Evolutionary conservation across 2,329 filamentous ascomycete species (phyloP), one percentile per base, ranked within the genome.

Genomic region (Penicillium fuscoglaucum): DNA sequence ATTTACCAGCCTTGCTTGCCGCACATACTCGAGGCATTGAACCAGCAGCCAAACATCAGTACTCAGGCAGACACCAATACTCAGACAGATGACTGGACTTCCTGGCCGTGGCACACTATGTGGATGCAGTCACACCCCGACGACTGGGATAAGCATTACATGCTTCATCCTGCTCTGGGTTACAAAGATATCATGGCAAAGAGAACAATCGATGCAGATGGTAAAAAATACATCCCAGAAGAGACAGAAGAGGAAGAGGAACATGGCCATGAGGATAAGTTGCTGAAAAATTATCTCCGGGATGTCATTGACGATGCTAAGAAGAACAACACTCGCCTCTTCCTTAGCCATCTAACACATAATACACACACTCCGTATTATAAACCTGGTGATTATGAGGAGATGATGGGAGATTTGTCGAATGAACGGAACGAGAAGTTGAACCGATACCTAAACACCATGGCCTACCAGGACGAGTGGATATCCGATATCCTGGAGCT

Each of bases 1-100:
- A 67, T 79, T 29, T 79, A 79, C 56, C 75, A 79, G 40, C 78
- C 78, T 1, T 80, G 78, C 53, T 55, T 80, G 37, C 74, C 78
- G 0, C 78, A 71, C 6, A 61, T 71, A 21, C 52, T 70, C 10
- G 63, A 66, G 1, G 63, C 64, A 26, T 45, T 71, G 21, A 67
- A 63, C 45, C 50, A 55, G 8, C 58, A 58, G 26, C 59, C 60
- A 10, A 66, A 63, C 47, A 53, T 52, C 51, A 61, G 49, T 10
- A 51, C 35, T 26, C 33, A 61, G 35, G 12, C 10, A 17, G 28
- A 13, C 6, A 19, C 2, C 44, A 21, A 19, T 9, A 26, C 8
- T 17, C 29, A 48, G 29, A 62, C 64, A 35, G 59, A 62, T 4
- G 59, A 70, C 46, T 70, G 62, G 29, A 66, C 63, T 15, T 43